Conservation (phyloP, 164 flowering plant species). For the Stephania cephalantha region DNA sequence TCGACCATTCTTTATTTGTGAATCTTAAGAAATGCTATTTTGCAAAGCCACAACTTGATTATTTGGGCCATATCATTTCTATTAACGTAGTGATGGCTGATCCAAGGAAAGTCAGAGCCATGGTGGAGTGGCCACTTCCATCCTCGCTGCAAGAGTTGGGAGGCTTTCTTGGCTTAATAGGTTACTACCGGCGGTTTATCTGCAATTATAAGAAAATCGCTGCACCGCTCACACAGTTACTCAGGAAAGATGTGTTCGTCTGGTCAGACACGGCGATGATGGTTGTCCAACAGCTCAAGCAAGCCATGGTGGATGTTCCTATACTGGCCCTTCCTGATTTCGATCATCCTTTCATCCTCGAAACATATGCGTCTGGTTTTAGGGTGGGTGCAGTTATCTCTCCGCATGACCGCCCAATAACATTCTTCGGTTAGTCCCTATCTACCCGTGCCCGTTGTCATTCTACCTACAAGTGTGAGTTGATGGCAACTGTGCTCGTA, state of each 20-base stretch:
- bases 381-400: background rate
- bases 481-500: too few species aligned
- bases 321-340: background rate
- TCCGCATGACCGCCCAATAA: background rate
- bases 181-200: background rate
- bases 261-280: background rate
- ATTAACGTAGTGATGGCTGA: too few species aligned
- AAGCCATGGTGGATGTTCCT: background rate
- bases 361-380: background rate
- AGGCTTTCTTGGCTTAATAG: conserved; percentile 1
- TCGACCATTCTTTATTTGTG: background rate
- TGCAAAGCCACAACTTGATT: background rate
- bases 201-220: background rate
- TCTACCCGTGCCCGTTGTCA: too few species aligned
- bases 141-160: background rate
- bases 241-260: background rate
- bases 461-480: too few species aligned
- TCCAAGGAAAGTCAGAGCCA: too few species aligned
- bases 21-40: background rate
- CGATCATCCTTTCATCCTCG: background rate
- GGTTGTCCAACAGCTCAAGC: background rate
- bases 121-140: too few species aligned
- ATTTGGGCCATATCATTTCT: too few species aligned
- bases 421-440: background rate
- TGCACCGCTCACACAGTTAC: background rate